Evolutionary conservation across 1,284 basidiomycete species (phyloP).

Genomic region (Tetrapyrgos nigripes): DNA sequence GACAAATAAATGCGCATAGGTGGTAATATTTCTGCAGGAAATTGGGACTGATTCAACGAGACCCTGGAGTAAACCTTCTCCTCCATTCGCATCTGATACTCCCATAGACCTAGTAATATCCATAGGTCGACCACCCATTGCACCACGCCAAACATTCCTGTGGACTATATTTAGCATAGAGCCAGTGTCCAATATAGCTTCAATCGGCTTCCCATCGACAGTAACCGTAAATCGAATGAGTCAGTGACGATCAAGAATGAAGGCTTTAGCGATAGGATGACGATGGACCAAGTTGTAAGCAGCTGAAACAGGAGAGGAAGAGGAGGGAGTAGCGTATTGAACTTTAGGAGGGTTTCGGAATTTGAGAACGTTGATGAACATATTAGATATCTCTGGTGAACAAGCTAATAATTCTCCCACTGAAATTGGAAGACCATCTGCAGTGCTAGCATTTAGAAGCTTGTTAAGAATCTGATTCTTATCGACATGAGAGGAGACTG

Average conservation of each 20-base stretch:
- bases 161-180: neutral
- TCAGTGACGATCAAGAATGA: neutral
- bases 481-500: no score
- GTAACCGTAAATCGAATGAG: neutral
- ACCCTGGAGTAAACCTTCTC: neutral
- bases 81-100: constrained; percentile 1
- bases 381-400: neutral
- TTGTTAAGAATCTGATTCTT: no score
- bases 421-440: no score
- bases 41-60: neutral
- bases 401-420: neutral
- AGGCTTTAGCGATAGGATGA: neutral
- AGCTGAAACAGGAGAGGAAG: no score
- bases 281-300: no score
- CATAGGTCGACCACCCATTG: neutral
- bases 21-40: neutral
- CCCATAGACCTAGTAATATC: neutral
- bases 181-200: neutral
- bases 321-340: no score
- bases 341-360: neutral
- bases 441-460: no score
- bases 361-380: neutral
- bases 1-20: constrained; percentile 13
- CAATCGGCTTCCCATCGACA: neutral
- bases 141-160: neutral